These are phyloP conservation scores for Leccinum longicurvipes DNA, from an alignment of 768 basidiomycete genomes.

Conservation along the genomic window DNA sequence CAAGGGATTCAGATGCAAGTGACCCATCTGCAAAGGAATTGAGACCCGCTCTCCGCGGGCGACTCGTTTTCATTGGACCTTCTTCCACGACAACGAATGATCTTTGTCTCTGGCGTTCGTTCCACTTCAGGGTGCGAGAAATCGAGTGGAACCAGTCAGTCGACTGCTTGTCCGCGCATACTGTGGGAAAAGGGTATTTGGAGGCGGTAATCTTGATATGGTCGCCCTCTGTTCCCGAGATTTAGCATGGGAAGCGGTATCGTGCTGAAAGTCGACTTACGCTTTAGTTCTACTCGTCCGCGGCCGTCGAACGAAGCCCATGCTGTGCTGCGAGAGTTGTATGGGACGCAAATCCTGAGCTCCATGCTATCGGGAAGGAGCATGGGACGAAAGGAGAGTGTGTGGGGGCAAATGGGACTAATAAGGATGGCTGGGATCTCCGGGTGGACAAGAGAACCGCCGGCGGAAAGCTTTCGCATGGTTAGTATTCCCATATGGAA, in stretches of 20 bases:
- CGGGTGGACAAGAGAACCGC: slow-evolving; percentile 95
- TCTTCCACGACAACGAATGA: slow-evolving; percentile 98
- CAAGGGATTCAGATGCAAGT: slow-evolving; percentile 21
- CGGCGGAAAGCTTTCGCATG: slow-evolving; percentile 73
- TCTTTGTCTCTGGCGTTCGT: slow-evolving; percentile 97
- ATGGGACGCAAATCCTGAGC: slow-evolving; percentile 96
- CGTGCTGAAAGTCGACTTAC: slow-evolving; percentile 45
- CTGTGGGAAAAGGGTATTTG: slow-evolving; percentile 96
- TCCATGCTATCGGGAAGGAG: slow-evolving; percentile 98
- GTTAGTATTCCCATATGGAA: slow-evolving; percentile 6
- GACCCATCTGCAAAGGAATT: slow-evolving; percentile 6
- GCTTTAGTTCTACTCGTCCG: slow-evolving; percentile 92
- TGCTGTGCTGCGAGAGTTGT: slow-evolving; percentile 95
- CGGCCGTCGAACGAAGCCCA: slow-evolving; percentile 99
- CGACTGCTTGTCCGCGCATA: slow-evolving; percentile 96
- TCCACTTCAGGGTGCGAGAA: slow-evolving; percentile 96
- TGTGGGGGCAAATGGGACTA: slow-evolving; percentile 97
- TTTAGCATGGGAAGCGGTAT: slow-evolving; percentile 8
- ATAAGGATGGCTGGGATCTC: slow-evolving; percentile 96
- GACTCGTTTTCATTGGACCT: slow-evolving; percentile 49
- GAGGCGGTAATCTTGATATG: slow-evolving; percentile 98
- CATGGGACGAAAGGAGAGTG: slow-evolving; percentile 98
- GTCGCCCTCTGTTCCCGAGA: slow-evolving; percentile 75
- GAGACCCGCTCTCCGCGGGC: slow-evolving; percentile 13
- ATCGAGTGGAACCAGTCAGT: slow-evolving; percentile 99